Base-by-base conservation (phyloP, 306 rosid genomes). In the Carpinus viminea region DNA sequence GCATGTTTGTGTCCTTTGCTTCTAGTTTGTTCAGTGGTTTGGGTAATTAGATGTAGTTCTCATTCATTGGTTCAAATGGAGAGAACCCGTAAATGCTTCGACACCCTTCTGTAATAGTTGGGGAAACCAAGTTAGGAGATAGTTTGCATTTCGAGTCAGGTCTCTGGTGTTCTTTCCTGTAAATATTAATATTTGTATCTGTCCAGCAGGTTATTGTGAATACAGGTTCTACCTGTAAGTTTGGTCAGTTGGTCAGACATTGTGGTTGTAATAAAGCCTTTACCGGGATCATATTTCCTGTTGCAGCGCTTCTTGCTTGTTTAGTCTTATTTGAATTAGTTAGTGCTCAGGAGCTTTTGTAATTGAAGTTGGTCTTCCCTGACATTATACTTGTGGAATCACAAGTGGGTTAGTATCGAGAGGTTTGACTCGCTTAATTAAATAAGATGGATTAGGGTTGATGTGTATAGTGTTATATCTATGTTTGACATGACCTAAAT, bases 101-200 rank as follows among this genome's bases (percentile, higher is more conserved):
- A 77, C 78, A 78, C 53, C 75, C 70, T 87, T 12, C 28, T 69
- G 80, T 28, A 65, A 74, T 85, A 38, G 80, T 70, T 74, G 84
- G 86, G 84, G 79, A 68, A 61, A 76, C 64, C 71, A 64, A 80
- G 77, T 79, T 83, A 87, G 88, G 85, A 74, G 73, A 18, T 59
- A 31, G 66, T 78, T 77, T 68, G 88, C 71, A 81, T 78, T 83
- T 80, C 54, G 72, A 65, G 83, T 78, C 79, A 56, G 96, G 89
- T 90, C 53, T 84, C 84, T 84, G 88, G 87, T 74, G 76, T 75
- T 90, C 81, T 84, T 80, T 79, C 74, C 61, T 88, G 94, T 90
- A 93, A 84, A 91, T 91, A 91, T 81, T 76, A 17, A 47, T 80
- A 61, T 82, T 76, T 69, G 79, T 34, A 72, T 60, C 70, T 21